Evolutionary conservation across 2,329 filamentous ascomycete genomes (phyloP).

Genomic region (Neofusicoccum umdonicola): DNA sequence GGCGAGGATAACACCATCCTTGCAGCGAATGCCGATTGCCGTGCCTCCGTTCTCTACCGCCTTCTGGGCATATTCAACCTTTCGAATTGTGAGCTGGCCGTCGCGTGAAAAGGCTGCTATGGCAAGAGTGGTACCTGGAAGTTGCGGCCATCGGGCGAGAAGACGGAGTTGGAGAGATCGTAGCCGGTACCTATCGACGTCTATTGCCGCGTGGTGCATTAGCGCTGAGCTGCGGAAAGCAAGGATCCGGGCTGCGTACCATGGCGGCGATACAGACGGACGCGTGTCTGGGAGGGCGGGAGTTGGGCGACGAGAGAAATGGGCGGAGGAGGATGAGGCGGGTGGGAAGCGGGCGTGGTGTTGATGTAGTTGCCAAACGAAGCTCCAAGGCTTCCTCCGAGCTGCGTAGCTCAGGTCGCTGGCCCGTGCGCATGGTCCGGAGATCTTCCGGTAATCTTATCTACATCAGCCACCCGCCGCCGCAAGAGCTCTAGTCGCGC

Average conservation of each 20-base stretch:
- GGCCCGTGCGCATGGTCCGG: background rate
- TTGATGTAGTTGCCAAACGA: conserved; percentile 15
- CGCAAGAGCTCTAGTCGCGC: background rate
- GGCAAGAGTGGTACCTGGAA: conserved; percentile 69
- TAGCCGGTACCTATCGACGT: conserved; percentile 99
- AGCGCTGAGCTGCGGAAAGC: background rate
- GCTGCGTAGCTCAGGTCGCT: conserved; percentile 5
- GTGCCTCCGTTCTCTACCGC: conserved; percentile 98
- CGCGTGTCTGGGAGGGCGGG: background rate
- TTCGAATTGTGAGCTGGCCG: conserved; percentile 16
- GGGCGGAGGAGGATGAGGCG: conserved; percentile 10
- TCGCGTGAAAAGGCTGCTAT: background rate
- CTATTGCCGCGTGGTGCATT: conserved; percentile 47
- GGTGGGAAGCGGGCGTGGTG: conserved; percentile 7
- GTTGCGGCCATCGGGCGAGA: conserved; percentile 97
- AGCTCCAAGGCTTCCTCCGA: conserved; percentile 16
- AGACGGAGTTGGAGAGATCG: conserved; percentile 99
- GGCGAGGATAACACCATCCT: conserved; percentile 92
- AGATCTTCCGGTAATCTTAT: conserved; percentile 11
- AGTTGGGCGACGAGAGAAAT: background rate
- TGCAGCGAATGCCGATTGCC: conserved; percentile 92
- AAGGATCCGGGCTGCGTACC: background rate
- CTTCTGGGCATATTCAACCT: conserved; percentile 95
- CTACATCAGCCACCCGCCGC: background rate
- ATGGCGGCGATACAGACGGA: background rate